These are phyloP conservation scores for Sugiyamaella xylanicola DNA, from an alignment of 1,139 yeast genomes.

Conservation along the genomic window DNA sequence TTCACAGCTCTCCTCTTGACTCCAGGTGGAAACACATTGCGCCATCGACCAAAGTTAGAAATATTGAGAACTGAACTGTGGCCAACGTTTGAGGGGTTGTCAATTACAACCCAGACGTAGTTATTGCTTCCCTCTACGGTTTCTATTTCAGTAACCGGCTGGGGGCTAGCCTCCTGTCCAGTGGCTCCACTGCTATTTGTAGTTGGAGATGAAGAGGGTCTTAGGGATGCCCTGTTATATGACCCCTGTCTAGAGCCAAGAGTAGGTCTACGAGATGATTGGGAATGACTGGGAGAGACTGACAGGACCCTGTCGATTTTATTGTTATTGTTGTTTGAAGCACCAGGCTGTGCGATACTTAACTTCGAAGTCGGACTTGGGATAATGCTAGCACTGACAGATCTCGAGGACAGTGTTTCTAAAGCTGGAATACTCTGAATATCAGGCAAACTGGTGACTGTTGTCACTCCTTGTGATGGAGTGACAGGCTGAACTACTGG, in stretches of 20 bases:
- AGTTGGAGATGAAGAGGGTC: conserved; percentile 12
- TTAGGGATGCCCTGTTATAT: background rate
- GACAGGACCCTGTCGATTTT: background rate
- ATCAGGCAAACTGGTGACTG: background rate
- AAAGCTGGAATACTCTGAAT: conserved; percentile 2
- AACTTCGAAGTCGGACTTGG: background rate
- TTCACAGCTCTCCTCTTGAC: conserved; percentile 69
- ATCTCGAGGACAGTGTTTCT: background rate
- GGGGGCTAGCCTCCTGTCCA: conserved; percentile 4
- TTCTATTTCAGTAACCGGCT: background rate
- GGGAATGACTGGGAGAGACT: conserved; percentile 3
- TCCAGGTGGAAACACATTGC: conserved; percentile 76
- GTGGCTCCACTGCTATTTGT: background rate
- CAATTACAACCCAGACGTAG: conserved; percentile 37
- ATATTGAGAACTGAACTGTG: conserved; percentile 32
- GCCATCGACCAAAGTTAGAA: conserved; percentile 70
- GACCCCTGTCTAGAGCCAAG: conserved; percentile 15
- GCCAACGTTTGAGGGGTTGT: conserved; percentile 38
- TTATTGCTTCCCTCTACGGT: conserved; percentile 25
- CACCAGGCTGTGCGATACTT: background rate
- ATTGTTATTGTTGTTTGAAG: background rate
- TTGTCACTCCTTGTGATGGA: background rate
- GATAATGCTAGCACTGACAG: background rate
- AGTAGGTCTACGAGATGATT: conserved; percentile 14
- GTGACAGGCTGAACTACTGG: conserved; percentile 13